A percentile compares a stretch with the other conserved stretches of the same genome.
phyloP scores from a whole-genome alignment of 208 protist genomes.

The Trypanosoma scelopori region DNA sequence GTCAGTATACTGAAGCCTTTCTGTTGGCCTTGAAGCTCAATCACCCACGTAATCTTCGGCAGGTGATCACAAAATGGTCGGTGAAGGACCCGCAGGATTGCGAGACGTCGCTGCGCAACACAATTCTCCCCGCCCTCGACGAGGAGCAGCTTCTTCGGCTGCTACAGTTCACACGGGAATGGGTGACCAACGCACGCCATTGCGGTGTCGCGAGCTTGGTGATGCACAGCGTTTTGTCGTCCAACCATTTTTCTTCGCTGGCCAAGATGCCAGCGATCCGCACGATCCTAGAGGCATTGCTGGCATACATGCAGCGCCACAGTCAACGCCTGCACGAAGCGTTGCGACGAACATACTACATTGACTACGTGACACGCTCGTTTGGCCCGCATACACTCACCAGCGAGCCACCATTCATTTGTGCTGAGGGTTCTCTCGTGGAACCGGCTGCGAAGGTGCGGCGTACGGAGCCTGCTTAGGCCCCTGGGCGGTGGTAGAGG shows the following conservation, averaged over 20 bases:
- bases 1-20: conserved; percentile 79
- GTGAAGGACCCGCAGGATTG: conserved; percentile 57
- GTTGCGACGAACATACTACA: conserved; percentile 86
- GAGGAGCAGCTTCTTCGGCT: conserved; percentile 68
- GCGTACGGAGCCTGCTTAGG: conserved; percentile 13
- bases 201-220: conserved; percentile 78
- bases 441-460: conserved; percentile 15
- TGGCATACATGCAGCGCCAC: conserved; percentile 85
- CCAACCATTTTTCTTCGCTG: conserved; percentile 66
- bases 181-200: conserved; percentile 89
- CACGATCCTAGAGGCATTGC: conserved; percentile 75
- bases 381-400: conserved; percentile 61
- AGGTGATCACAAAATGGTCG: conserved; percentile 77
- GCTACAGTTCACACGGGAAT: conserved; percentile 91
- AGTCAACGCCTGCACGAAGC: conserved; percentile 81
- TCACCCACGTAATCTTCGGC: conserved; percentile 85
- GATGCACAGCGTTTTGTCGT: conserved; percentile 56
- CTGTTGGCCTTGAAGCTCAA: conserved; percentile 79
- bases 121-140: conserved; percentile 55
- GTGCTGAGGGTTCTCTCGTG: not conserved
- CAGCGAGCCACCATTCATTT: conserved; percentile 58
- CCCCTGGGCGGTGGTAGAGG: no score
- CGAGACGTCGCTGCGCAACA: conserved; percentile 51
- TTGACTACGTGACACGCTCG: conserved; percentile 82
- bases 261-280: conserved; percentile 53